phyloP scores from a whole-genome alignment of 768 basidiomycete genomes.

The Russula emetica region DNA sequence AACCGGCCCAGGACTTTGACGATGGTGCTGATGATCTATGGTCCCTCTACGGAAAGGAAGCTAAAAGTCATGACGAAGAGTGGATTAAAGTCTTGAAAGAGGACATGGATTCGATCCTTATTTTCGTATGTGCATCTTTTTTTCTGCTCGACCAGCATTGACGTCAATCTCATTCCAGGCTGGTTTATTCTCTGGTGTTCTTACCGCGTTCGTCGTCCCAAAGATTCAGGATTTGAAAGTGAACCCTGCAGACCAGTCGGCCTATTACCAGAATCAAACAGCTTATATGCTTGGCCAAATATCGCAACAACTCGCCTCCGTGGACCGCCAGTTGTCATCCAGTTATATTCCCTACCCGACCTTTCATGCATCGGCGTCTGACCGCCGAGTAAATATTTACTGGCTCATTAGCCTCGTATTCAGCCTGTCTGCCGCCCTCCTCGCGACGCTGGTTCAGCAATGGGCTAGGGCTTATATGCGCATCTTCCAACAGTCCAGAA shows the following conservation, averaged over 20 bases:
- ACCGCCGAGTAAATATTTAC: conserved; percentile 39
- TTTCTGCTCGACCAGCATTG: background rate
- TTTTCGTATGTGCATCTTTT: background rate
- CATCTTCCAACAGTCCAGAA: conserved; percentile 33
- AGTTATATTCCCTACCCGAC: background rate
- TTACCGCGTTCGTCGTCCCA: conserved; percentile 15
- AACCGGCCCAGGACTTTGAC: background rate
- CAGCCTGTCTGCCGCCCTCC: conserved; percentile 42
- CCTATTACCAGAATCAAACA: conserved; percentile 11
- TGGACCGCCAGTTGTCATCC: background rate
- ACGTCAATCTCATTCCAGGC: conserved; percentile 2
- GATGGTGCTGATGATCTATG: conserved; percentile 4
- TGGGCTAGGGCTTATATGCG: conserved; percentile 43
- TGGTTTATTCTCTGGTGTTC: conserved; percentile 19
- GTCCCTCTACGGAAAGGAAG: conserved; percentile 6
- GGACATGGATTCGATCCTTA: background rate
- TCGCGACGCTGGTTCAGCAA: conserved; percentile 47
- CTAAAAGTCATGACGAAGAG: background rate
- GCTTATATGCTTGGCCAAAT: background rate
- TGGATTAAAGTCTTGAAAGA: background rate
- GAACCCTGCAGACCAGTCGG: background rate
- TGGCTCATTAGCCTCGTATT: conserved; percentile 39
- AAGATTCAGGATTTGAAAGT: conserved; percentile 12
- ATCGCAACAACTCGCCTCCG: conserved; percentile 10
- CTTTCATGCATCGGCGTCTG: conserved; percentile 31